Conservation (phyloP, 805 yeast genomes). For the Tetrapisispora iriomotensis region DNA sequence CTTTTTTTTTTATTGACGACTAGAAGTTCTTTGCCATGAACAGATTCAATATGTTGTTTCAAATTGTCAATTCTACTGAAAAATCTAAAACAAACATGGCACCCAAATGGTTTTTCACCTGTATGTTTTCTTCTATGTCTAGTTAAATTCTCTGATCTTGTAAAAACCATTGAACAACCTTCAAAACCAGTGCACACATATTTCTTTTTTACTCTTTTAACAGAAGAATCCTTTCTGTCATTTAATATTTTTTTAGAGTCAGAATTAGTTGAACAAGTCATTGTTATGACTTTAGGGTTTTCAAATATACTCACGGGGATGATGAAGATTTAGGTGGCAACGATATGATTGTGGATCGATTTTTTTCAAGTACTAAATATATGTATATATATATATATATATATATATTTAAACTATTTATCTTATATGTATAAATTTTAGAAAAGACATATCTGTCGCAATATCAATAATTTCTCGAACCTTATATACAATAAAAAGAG, state of each 20-base stretch:
- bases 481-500: too few species aligned
- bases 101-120: conserved; percentile 86
- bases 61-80: conserved; percentile 81
- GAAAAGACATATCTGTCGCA: too few species aligned
- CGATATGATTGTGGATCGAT: too few species aligned
- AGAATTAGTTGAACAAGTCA: neutral
- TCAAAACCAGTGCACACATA: conserved; percentile 73
- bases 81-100: conserved; percentile 68
- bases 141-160: conserved; percentile 84
- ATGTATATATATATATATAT: too few species aligned
- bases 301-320: too few species aligned
- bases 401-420: too few species aligned
- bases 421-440: too few species aligned
- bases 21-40: conserved; percentile 37
- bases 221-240: neutral
- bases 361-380: too few species aligned
- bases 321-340: too few species aligned
- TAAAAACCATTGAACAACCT: conserved; percentile 79
- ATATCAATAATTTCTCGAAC: too few species aligned
- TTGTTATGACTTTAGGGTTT: too few species aligned
- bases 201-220: conserved; percentile 1
- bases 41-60: conserved; percentile 85
- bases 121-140: conserved; percentile 89
- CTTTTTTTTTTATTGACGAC: neutral
- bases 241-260: neutral